A percentile compares a stretch with the other conserved stretches of the same genome.
Evolutionary conservation across 805 yeast species (phyloP).

Genomic region (Candida koratica): DNA sequence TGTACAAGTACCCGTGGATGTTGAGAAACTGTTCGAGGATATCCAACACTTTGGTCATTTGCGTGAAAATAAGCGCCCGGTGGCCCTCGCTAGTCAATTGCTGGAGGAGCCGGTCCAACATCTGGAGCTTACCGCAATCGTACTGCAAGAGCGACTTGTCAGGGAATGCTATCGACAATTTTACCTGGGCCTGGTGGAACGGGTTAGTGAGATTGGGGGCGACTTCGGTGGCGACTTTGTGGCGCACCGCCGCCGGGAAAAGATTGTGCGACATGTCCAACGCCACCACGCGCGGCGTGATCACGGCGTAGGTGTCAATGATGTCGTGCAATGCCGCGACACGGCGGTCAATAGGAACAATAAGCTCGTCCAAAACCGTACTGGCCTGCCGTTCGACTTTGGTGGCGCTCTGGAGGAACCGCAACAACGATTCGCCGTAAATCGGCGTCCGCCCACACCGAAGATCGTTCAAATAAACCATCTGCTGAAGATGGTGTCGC

Average conservation of each 20-base stretch:
- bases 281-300: conserved; percentile 83
- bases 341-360: conserved; percentile 24
- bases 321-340: conserved; percentile 40
- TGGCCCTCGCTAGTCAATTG: conserved; percentile 84
- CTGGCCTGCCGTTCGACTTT: conserved; percentile 6
- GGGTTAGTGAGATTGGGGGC: conserved; percentile 44
- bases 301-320: conserved; percentile 74
- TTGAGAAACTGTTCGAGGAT: conserved; percentile 89
- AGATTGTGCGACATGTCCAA: conserved; percentile 59
- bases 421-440: conserved; percentile 58
- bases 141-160: conserved; percentile 88
- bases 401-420: conserved; percentile 27
- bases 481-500: conserved; percentile 52
- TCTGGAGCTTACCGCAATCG: conserved; percentile 96
- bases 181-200: conserved; percentile 80
- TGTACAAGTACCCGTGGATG: conserved; percentile 88
- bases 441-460: conserved; percentile 66
- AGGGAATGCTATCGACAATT: conserved; percentile 90
- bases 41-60: conserved; percentile 95
- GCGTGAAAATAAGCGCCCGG: conserved; percentile 92
- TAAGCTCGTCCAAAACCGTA: conserved; percentile 19
- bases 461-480: conserved; percentile 58
- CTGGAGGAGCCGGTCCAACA: conserved; percentile 68
- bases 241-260: conserved; percentile 40
- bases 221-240: conserved; percentile 24